Evolutionary conservation across 2,329 filamentous ascomycete species (phyloP).

Genomic region (Tolypocladium tropicale): DNA sequence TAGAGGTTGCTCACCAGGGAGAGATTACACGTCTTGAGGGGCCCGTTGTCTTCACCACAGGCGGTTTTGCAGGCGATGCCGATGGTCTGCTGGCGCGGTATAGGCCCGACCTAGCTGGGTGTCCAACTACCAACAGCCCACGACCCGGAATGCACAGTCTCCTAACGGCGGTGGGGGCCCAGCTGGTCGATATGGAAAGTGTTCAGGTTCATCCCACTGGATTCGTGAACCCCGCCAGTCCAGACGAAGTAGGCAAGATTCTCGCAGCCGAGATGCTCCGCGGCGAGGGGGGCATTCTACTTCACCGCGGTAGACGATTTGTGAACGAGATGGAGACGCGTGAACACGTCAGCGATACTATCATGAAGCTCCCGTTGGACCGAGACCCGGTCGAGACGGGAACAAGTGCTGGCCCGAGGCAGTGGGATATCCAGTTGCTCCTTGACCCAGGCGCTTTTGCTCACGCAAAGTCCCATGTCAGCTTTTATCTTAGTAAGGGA

Average conservation of each 20-base stretch:
- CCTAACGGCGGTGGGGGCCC: not conserved
- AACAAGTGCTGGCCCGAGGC: not conserved
- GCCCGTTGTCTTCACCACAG: not conserved
- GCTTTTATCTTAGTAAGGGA: not conserved
- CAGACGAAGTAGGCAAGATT: not conserved
- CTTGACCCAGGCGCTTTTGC: not conserved
- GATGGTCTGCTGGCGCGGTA: not conserved
- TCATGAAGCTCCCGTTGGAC: not conserved
- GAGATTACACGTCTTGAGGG: not conserved
- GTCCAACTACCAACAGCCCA: not conserved
- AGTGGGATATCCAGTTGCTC: not conserved
- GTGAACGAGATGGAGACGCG: not conserved
- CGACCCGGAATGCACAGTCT: not conserved
- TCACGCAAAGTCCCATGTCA: not conserved
- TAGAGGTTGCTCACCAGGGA: not conserved
- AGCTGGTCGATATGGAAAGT: not conserved
- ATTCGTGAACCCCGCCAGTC: not conserved
- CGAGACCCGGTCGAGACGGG: not conserved
- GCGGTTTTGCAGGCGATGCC: not conserved
- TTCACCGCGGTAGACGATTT: not conserved
- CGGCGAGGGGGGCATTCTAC: not conserved
- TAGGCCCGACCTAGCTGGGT: not conserved
- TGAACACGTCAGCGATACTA: not conserved
- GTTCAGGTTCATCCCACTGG: not conserved
- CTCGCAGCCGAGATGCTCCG: not conserved